Evolutionary conservation across 106 monocot species (phyloP).

Genomic region (Platanthera zijinensis): DNA sequence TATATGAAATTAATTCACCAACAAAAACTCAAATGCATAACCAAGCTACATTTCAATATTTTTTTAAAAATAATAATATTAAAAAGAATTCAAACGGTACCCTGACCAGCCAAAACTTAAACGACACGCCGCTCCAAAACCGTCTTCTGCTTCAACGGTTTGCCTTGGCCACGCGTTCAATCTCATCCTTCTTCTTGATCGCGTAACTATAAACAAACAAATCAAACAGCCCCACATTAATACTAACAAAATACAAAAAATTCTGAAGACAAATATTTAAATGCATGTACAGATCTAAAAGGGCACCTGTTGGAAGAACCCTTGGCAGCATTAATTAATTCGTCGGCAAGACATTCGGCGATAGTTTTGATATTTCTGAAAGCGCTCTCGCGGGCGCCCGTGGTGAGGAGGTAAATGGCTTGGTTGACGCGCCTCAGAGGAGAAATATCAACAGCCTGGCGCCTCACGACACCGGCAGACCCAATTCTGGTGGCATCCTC

Average conservation of each 20-base stretch:
- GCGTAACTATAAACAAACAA: constrained; percentile 26
- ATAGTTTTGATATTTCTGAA: constrained; percentile 56
- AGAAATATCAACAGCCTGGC: constrained; percentile 62
- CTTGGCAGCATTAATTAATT: constrained; percentile 51
- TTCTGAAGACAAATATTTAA: background rate
- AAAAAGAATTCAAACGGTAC: no score
- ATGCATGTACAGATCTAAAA: background rate
- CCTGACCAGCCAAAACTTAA: no score
- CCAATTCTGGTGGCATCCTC: constrained; percentile 65
- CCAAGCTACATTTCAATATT: no score
- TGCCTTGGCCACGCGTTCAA: constrained; percentile 59
- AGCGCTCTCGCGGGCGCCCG: constrained; percentile 46
- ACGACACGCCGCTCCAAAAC: no score
- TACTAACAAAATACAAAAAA: background rate
- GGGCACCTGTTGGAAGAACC: constrained; percentile 48
- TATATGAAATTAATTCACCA: no score
- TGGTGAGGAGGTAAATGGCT: constrained; percentile 48
- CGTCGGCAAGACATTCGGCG: constrained; percentile 56
- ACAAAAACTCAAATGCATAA: no score
- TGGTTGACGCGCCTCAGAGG: constrained; percentile 55
- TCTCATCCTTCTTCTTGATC: constrained; percentile 55
- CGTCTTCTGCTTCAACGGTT: constrained; percentile 23
- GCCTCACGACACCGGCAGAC: constrained; percentile 55
- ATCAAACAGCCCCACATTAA: background rate
- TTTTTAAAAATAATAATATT: no score